phyloP scores from a whole-genome alignment of 495 filamentous ascomycete species.

The Copromyces sp. region DNA sequence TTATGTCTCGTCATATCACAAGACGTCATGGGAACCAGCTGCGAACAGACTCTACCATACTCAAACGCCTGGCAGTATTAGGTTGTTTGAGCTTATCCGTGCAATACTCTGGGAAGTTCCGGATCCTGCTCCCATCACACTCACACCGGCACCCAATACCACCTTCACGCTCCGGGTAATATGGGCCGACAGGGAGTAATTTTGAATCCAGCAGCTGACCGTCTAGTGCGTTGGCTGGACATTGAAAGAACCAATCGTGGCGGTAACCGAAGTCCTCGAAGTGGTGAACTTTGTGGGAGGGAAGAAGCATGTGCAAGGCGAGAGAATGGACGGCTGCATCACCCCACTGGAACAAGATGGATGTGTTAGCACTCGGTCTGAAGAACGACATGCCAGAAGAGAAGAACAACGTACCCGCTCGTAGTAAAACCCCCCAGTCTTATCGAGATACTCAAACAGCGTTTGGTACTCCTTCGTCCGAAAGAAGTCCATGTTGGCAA shows the following conservation, averaged over 20 bases:
- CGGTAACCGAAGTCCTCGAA: conserved; percentile 45
- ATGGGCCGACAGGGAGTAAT: conserved; percentile 17
- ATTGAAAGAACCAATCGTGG: conserved; percentile 40
- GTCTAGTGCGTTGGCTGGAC: conserved; percentile 32
- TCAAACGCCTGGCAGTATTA: conserved; percentile 18
- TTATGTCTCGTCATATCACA: neutral
- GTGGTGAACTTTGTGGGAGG: conserved; percentile 41
- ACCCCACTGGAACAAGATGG: conserved; percentile 31
- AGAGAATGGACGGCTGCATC: conserved; percentile 45
- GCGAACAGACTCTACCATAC: conserved; percentile 14
- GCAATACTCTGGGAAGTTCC: conserved; percentile 28
- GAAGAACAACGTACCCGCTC: conserved; percentile 29
- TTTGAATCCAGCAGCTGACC: conserved; percentile 29
- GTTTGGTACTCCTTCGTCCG: conserved; percentile 36
- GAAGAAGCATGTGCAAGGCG: conserved; percentile 39
- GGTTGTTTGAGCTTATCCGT: conserved; percentile 28
- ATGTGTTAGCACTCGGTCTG: neutral
- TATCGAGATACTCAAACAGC: conserved; percentile 37
- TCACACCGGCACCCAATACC: conserved; percentile 36
- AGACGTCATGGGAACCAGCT: conserved; percentile 3
- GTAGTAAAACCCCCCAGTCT: conserved; percentile 42
- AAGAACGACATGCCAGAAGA: neutral
- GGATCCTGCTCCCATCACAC: conserved; percentile 27
- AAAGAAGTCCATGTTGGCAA: conserved; percentile 45
- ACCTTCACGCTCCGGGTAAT: conserved; percentile 23